Evolutionary conservation across 2,329 filamentous ascomycete species (phyloP).

Genomic region (Pseudogymnoascus sp.): DNA sequence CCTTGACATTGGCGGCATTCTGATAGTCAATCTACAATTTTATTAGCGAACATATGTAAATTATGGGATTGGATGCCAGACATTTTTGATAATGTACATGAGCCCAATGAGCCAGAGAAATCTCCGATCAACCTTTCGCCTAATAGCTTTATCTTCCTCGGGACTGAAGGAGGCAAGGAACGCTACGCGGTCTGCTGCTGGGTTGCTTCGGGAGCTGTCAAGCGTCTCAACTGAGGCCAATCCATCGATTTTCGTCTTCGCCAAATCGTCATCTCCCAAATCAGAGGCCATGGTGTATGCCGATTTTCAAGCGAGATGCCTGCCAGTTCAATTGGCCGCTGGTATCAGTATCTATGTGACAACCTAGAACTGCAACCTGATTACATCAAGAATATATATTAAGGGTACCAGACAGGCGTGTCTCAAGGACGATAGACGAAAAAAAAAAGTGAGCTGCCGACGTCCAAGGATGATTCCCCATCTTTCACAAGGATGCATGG

Average conservation of each 20-base stretch:
- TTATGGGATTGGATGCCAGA: slow-evolving; percentile 16
- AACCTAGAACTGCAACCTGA: not conserved
- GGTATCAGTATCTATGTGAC: not conserved
- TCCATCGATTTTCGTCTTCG: slow-evolving; percentile 5
- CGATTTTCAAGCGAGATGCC: not conserved
- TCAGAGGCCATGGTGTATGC: not conserved
- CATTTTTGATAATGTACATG: slow-evolving; percentile 36
- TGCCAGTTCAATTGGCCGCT: not conserved
- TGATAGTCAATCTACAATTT: slow-evolving; percentile 30
- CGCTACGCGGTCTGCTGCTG: slow-evolving; percentile 13
- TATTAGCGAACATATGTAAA: not conserved
- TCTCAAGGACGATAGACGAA: not conserved
- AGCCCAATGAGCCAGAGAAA: slow-evolving; percentile 33
- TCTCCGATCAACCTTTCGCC: slow-evolving; percentile 33
- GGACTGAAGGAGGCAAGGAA: slow-evolving; percentile 33
- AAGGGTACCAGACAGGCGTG: not conserved
- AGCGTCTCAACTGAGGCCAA: not conserved
- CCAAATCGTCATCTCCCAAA: slow-evolving; percentile 11
- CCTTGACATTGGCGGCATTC: slow-evolving; percentile 35
- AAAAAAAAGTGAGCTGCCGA: not conserved
- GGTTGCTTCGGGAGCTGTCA: slow-evolving; percentile 15
- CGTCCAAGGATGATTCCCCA: not conserved
- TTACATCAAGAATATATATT: not conserved
- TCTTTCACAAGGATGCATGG: not conserved
- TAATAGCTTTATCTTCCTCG: slow-evolving; percentile 32